These are phyloP conservation scores for Colletotrichum echinochloae DNA, from an alignment of 2,329 filamentous ascomycete species.

Conservation along the genomic window DNA sequence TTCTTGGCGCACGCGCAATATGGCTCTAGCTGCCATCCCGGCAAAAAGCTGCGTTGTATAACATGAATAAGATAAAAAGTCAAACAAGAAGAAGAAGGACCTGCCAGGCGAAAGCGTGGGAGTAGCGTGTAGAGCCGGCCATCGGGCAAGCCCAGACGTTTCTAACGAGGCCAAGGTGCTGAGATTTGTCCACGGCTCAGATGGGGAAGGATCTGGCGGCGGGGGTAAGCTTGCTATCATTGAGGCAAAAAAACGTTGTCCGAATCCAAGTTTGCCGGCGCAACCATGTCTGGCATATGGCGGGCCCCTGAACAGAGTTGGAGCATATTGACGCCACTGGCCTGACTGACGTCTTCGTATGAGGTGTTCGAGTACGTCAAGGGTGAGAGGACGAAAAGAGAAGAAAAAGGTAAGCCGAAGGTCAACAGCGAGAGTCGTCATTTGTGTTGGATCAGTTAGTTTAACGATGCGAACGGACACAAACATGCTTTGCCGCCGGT, in stretches of 20 bases:
- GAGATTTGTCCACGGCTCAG: constrained; percentile 12
- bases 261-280: constrained; percentile 20
- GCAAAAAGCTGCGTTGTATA: background rate
- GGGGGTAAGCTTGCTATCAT: constrained; percentile 32
- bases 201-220: constrained; percentile 1
- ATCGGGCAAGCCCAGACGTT: background rate
- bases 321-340: constrained; percentile 3
- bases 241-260: constrained; percentile 11
- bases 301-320: constrained; percentile 17
- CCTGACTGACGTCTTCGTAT: constrained; percentile 19
- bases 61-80: background rate
- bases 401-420: background rate
- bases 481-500: background rate
- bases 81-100: background rate
- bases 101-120: background rate
- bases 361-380: constrained; percentile 5
- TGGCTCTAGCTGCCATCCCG: background rate
- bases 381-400: background rate
- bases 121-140: background rate
- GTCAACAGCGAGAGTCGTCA: background rate
- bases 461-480: background rate
- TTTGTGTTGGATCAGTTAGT: background rate
- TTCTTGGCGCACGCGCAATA: background rate
- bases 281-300: constrained; percentile 15
- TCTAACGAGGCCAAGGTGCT: constrained; percentile 6